Evolutionary conservation across 257 asterid species (phyloP).

Genomic region (Datura wrightii): DNA sequence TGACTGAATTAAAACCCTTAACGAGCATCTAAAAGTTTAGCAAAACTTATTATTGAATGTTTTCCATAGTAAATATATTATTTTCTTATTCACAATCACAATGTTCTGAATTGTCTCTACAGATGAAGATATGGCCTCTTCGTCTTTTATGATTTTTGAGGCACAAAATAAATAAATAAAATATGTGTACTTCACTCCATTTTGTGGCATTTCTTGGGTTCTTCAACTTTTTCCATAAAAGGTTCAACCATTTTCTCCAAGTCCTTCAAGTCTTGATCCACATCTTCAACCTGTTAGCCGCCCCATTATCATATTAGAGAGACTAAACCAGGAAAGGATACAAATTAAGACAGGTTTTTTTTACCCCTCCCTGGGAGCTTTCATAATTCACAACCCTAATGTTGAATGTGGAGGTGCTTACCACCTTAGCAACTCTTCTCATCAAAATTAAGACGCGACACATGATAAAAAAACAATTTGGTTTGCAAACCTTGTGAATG

Average conservation of each 20-base stretch:
- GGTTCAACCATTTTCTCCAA: constrained; percentile 60
- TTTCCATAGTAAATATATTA: not conserved
- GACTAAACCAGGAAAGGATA: constrained; percentile 8
- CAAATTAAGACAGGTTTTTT: not conserved
- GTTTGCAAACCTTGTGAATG: constrained; percentile 55
- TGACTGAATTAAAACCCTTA: too few relatives aligned
- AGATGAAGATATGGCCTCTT: not conserved
- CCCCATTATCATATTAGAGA: not conserved
- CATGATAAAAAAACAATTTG: not conserved
- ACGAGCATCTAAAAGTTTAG: not conserved
- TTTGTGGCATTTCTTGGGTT: constrained; percentile 26
- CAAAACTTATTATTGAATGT: not conserved
- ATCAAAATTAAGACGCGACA: too few relatives aligned
- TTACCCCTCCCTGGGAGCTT: too few relatives aligned
- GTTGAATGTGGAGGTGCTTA: too few relatives aligned
- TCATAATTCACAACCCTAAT: too few relatives aligned
- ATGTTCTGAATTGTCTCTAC: not conserved
- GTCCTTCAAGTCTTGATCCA: constrained; percentile 65
- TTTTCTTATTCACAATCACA: not conserved
- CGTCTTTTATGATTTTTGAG: not conserved
- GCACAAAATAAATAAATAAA: not conserved
- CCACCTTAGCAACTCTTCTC: too few relatives aligned
- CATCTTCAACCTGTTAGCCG: constrained; percentile 57
- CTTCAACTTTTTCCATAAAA: constrained; percentile 44
- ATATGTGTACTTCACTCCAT: constrained; percentile 19